Percentiles rank a stretch among this genome's conserved stretches.
Evolutionary conservation across 2,329 filamentous ascomycete species (phyloP).

Genomic region (Trichoderma afroharzianum): DNA sequence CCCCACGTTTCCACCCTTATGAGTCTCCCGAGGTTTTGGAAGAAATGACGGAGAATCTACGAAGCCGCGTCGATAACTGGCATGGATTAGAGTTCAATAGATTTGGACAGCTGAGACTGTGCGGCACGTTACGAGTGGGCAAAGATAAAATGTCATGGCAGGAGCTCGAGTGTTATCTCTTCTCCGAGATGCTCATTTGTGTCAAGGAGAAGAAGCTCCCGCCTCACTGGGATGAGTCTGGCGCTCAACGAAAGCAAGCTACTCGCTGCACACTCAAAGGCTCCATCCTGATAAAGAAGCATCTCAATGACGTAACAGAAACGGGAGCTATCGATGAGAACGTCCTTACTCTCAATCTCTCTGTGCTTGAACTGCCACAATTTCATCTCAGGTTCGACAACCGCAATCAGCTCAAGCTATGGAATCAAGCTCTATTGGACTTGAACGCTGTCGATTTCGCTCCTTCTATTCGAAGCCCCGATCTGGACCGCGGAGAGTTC

Average conservation of each 20-base stretch:
- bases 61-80: slow-evolving; percentile 94
- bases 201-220: slow-evolving; percentile 90
- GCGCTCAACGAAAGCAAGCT: slow-evolving; percentile 54
- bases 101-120: slow-evolving; percentile 87
- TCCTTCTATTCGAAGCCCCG: slow-evolving; percentile 62
- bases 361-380: slow-evolving; percentile 85
- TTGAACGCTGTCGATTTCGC: slow-evolving; percentile 66
- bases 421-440: slow-evolving; percentile 84
- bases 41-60: slow-evolving; percentile 80
- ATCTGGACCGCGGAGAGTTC: slow-evolving; percentile 72
- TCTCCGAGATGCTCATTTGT: slow-evolving; percentile 98
- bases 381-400: slow-evolving; percentile 91
- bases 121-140: slow-evolving; percentile 86
- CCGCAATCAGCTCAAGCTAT: slow-evolving; percentile 78
- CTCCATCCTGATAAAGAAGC: slow-evolving; percentile 97
- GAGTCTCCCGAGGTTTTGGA: slow-evolving; percentile 75
- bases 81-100: slow-evolving; percentile 89
- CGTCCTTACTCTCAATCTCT: slow-evolving; percentile 82
- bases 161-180: slow-evolving; percentile 93
- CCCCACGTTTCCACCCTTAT: slow-evolving; percentile 63
- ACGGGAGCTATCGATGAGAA: slow-evolving; percentile 69
- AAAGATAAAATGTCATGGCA: slow-evolving; percentile 98
- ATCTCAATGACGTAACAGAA: slow-evolving; percentile 83
- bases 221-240: slow-evolving; percentile 58
- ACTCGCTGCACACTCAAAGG: slow-evolving; percentile 88